Evolutionary conservation across 108 stramenopile genomes (phyloP), one percentile per base, ranked within the genome.

Genomic region (Cyclostephanos invisitatus): DNA sequence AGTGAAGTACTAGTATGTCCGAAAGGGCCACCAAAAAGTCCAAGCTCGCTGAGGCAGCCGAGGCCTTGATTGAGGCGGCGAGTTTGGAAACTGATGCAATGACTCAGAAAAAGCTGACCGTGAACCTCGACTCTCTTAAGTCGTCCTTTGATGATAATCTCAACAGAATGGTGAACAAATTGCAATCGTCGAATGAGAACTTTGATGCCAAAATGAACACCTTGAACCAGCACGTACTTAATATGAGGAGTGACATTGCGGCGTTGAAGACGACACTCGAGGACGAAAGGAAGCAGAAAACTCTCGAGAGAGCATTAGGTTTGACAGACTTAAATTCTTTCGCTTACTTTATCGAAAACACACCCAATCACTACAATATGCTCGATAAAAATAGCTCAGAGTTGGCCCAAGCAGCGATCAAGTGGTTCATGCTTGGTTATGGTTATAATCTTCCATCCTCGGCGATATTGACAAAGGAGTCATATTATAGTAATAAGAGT

Each of bases 161-260:
- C 5, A 63, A 63, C 37, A 72, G 32, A 49, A 59, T 70, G 27
- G 70, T 70, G 62, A 62, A 56, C 32, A 72, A 17, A 37, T n/a
- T 62, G 38, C 42, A 72, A 22, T 63, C 48, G 5, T 72, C 70
- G 0, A 63, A 62, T 40, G 61, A 72, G 37, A 72, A 63, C 62
- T 63, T 71, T 22, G 59, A 70, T 47, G 70, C 44, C 14, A 70
- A 70, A 29, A 62, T 71, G 18, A 71, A 71, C 10, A 71, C 70
- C 20, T 38, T 72, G 62, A 72, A 62, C 25, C 70, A 72, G 36
- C 9, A 51, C 17, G 21, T 72, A 7, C 10, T 40, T 8, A 11
- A 40, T 11, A 40, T 40, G 3, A 40, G 40, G 7, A 53, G 2
- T 18, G 51, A 53, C 7, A 53, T 53, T 53, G 2, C 1, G 22